Base-by-base conservation (phyloP, 129 eudicot species). In the Kitagawia praeruptora region DNA sequence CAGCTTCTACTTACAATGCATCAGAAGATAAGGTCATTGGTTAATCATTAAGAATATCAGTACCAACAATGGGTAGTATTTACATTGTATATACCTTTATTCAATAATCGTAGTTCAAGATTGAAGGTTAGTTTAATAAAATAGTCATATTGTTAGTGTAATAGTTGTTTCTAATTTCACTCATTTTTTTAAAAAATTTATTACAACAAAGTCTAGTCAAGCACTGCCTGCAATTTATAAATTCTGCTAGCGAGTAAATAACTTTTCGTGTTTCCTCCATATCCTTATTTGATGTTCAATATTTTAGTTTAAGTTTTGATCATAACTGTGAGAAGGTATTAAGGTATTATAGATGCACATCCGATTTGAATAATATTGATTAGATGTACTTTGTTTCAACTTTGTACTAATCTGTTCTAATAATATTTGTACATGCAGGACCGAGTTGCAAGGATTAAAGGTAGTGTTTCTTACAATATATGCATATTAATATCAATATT, bases 191-290 rank as follows among this genome's bases (percentile, higher is more conserved):
- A 4, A 46, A 63, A 13, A 19, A 71, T 2, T 77, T 40, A 16
- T 83, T 76, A 74, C 87, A 96, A 98, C 74, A 96, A 67, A 80
- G 94, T 21, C 85, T 96, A 83, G 96, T 96, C 74, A 84, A 85
- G 42, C 88, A 88, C 37, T 90, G 84, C 73, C 78, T 96, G 27
- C 88, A 80, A 63, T 92, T 92, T 78, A 64, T 96, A 70, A 96
- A 96, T 80, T 75, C 91, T 21, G 99, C 99, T 41, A 86, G 75
- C 95, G 78, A 92, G 96, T 90, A 28, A 37, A 11, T 40, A 28
- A 25, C 5, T 44, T 13, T 25, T 45, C 25, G 14, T 45, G 27
- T 10, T 74, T 27, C 61, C n/a, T 58, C 19, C 31, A 58, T 23
- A 58, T n/a, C 28, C 4, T n/a, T 8, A 8, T 0, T 6, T 56